Evolutionary conservation across 2,329 filamentous ascomycete species (phyloP), one percentile per base, ranked within the genome.

Genomic region (Xylaria polymorpha): DNA sequence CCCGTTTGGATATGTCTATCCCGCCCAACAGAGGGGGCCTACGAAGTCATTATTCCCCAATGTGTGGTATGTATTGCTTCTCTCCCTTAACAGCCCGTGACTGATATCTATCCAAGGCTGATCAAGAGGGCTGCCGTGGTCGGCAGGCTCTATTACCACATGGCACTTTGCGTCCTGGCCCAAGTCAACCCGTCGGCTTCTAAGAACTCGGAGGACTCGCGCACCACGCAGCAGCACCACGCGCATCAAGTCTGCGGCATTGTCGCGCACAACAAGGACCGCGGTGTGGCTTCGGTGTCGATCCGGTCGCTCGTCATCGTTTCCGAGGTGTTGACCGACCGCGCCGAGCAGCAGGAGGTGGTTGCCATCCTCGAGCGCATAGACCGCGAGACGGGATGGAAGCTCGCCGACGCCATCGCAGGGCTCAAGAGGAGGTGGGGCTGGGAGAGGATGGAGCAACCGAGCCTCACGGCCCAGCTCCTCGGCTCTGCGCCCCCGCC

Each of bases 161-260:
- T 93, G 0, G 90, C 92, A 25, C 91, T 95, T 81, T 91, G 92
- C 71, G 82, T 98, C 41, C 86, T 98, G 5, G 89, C 92, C 3
- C 92, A 95, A 73, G 90, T 90, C 25, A 91, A 97, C 77, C 94
- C 94, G 0, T 79, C 91, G 61, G 85, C 90, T 44, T 83, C 87
- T 12, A 82, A 86, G 8, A 85, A 88, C 44, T 83, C 84, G 20
- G 83, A 88, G 4, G 91, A 94, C 68, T 93, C 95, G 88, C 87
- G 87, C 56, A 84, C 86, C 4, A 86, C 92, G 76, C 90, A 92
- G 74, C 84, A 91, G 58, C 88, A 89, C 70, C 93, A 98, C 77
- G 91, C 94, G 0, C 91, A 92, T 73, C 91, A 94, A 77, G 91
- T 97, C 29, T 98, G 94, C 77, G 95, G 95, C 15, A 97, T 98